phyloP scores from a whole-genome alignment of 225 moss, liverwort and hornwort species.

The Pseudoscleropodium purum region DNA sequence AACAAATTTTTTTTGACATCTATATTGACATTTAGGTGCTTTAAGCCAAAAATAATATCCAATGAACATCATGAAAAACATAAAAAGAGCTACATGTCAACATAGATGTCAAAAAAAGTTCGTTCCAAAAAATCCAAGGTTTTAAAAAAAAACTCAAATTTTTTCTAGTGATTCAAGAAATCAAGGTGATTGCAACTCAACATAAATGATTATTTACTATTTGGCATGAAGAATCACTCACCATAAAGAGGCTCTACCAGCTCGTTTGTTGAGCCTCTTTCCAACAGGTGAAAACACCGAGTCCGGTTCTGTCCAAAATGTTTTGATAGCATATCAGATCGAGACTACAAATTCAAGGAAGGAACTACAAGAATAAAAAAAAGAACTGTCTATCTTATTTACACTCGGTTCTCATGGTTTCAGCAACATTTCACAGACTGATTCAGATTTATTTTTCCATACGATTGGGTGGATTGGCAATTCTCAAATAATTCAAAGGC shows the following conservation, averaged over 20 bases:
- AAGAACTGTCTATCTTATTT: not conserved
- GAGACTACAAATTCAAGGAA: not conserved
- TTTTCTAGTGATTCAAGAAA: not conserved
- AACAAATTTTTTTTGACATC: no score
- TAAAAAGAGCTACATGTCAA: no score
- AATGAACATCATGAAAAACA: no score
- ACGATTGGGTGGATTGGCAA: not conserved
- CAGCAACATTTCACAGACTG: not conserved
- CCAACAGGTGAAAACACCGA: slow-evolving; percentile 10
- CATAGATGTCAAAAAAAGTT: no score
- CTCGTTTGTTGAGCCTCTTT: slow-evolving; percentile 26
- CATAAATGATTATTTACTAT: no score
- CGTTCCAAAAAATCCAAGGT: no score
- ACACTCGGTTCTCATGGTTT: not conserved
- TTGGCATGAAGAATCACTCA: not conserved
- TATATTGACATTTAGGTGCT: no score
- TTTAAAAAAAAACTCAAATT: no score
- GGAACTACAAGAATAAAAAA: not conserved
- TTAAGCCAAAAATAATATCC: no score
- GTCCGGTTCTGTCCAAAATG: not conserved
- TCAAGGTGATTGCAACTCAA: not conserved
- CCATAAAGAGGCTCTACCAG: slow-evolving; percentile 17
- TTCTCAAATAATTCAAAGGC: not conserved
- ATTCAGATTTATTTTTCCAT: no score
- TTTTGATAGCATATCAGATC: not conserved